These are phyloP conservation scores for Lactarius hengduanensis DNA, from an alignment of 768 basidiomycete species.

Conservation along the genomic window DNA sequence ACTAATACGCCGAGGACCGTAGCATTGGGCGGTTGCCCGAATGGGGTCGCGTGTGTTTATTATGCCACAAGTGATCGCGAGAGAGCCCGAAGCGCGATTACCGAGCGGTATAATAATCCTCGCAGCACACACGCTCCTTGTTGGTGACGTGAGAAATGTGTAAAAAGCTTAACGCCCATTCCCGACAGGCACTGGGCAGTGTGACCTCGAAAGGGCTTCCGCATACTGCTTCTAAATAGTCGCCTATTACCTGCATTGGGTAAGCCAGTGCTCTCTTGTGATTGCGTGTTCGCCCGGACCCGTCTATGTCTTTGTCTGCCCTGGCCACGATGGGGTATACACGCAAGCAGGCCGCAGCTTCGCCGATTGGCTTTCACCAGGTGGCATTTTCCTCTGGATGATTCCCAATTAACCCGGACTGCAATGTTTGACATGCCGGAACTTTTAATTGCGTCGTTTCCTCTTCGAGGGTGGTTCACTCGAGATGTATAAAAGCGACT, in stretches of 20 bases:
- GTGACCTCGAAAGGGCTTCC: slow-evolving; percentile 22
- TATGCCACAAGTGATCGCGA: background rate
- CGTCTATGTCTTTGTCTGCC: slow-evolving; percentile 13
- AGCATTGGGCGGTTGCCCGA: background rate
- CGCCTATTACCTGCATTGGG: slow-evolving; percentile 22
- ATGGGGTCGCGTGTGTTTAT: background rate
- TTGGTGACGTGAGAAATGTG: slow-evolving; percentile 25
- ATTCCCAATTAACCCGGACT: slow-evolving; percentile 25
- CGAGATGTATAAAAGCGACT: slow-evolving; percentile 21
- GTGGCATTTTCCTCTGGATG: slow-evolving; percentile 22
- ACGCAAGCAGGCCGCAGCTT: slow-evolving; percentile 18
- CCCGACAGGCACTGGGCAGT: slow-evolving; percentile 18
- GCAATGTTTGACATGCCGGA: slow-evolving; percentile 25
- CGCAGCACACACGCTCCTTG: slow-evolving; percentile 7
- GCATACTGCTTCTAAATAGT: slow-evolving; percentile 22
- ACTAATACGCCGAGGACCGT: slow-evolving; percentile 8
- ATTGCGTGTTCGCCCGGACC: slow-evolving; percentile 17
- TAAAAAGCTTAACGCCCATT: slow-evolving; percentile 27
- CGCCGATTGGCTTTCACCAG: slow-evolving; percentile 20
- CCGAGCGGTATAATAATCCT: slow-evolving; percentile 4
- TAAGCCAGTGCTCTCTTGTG: slow-evolving; percentile 23
- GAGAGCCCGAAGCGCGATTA: background rate
- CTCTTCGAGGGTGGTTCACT: slow-evolving; percentile 17
- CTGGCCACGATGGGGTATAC: slow-evolving; percentile 15
- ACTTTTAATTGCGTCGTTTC: slow-evolving; percentile 21